Percentiles rank a stretch among this genome's conserved stretches.
phyloP scores from a whole-genome alignment of 805 yeast genomes.

The Ogataea haglerorum region DNA sequence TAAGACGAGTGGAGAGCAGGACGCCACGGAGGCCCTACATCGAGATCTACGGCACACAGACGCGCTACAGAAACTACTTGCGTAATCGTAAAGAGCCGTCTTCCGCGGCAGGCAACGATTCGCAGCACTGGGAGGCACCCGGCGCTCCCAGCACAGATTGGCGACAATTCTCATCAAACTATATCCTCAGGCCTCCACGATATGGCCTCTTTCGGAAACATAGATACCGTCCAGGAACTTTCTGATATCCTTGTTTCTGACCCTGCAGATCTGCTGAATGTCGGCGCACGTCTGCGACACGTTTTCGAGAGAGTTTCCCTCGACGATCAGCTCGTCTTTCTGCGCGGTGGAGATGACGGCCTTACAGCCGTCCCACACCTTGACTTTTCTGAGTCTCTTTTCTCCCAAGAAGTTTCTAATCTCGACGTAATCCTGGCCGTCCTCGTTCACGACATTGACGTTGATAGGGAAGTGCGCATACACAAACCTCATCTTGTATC shows the following conservation, averaged over 20 bases:
- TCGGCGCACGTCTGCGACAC: slow-evolving; percentile 99
- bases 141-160: slow-evolving; percentile 22
- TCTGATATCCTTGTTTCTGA: slow-evolving; percentile 99
- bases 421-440: slow-evolving; percentile 74
- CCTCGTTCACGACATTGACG: slow-evolving; percentile 83
- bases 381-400: slow-evolving; percentile 89
- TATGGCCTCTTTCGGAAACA: slow-evolving; percentile 91
- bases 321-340: slow-evolving; percentile 91
- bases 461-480: slow-evolving; percentile 99
- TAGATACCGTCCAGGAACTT: slow-evolving; percentile 99
- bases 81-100: slow-evolving; percentile 36
- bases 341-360: slow-evolving; percentile 76
- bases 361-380: slow-evolving; percentile 84
- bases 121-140: slow-evolving; percentile 31
- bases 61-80: slow-evolving; percentile 11
- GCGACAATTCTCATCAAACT: slow-evolving; percentile 9
- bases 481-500: slow-evolving; percentile 99
- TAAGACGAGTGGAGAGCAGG: too few relatives aligned
- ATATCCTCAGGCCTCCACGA: slow-evolving; percentile 46
- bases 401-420: slow-evolving; percentile 99
- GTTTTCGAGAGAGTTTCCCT: slow-evolving; percentile 95
- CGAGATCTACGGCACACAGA: too few relatives aligned
- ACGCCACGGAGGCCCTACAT: too few relatives aligned
- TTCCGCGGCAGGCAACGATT: slow-evolving; percentile 34
- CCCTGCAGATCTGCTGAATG: slow-evolving; percentile 96